These are phyloP conservation scores for Musa itinerans DNA, from an alignment of 176 grass and related monocot genomes.

Conservation along the genomic window DNA sequence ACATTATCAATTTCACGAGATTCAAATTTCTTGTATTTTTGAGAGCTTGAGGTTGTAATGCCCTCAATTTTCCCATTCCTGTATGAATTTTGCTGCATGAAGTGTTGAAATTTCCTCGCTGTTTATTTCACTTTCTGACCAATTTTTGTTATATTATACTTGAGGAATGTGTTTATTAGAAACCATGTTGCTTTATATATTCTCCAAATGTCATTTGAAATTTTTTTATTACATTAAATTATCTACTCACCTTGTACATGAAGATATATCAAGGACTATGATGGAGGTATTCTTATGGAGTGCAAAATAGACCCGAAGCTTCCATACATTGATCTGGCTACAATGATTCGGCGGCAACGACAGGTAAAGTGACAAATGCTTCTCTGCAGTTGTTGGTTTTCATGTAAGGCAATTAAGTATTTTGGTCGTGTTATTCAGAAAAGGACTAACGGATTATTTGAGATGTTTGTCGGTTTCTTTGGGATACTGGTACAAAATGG, in stretches of 20 bases:
- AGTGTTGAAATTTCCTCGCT: not conserved
- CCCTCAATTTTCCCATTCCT: not conserved
- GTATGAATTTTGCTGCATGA: not conserved
- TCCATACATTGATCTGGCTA: slow-evolving; percentile 93
- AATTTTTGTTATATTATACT: not conserved
- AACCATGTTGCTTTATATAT: not conserved
- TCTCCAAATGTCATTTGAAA: not conserved
- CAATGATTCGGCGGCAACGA: slow-evolving; percentile 93
- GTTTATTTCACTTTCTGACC: not conserved
- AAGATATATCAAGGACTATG: slow-evolving; percentile 98
- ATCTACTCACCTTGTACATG: slow-evolving; percentile 17
- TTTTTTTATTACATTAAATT: not conserved
- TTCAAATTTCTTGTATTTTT: slow-evolving; percentile 4
- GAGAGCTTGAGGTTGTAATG: not conserved
- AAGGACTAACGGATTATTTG: not conserved
- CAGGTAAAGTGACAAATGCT: slow-evolving; percentile 49
- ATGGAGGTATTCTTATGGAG: slow-evolving; percentile 98
- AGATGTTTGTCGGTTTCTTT: not conserved
- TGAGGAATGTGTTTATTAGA: not conserved
- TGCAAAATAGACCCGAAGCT: slow-evolving; percentile 91
- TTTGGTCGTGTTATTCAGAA: not conserved
- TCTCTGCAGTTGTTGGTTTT: not conserved
- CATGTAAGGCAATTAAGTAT: not conserved
- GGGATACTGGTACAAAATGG: not conserved
- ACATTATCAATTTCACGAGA: slow-evolving; percentile 18